phyloP scores from a whole-genome alignment of 2,329 filamentous ascomycete species.

The Arachnopeziza araneosa region DNA sequence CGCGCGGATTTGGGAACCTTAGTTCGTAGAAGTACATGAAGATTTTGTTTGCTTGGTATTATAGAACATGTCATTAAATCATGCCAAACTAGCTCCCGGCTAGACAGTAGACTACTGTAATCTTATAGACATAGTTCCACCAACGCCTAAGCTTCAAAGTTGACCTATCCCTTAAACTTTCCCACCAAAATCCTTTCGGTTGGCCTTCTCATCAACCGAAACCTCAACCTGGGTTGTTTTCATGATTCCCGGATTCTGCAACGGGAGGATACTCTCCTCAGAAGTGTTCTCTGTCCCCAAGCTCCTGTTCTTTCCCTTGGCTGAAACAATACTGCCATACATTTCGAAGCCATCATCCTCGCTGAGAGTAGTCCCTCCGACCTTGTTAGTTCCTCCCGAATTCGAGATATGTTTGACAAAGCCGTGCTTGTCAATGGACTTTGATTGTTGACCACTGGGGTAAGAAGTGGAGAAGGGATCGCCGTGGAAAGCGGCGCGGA shows the following conservation, averaged over 20 bases:
- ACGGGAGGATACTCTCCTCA: constrained; percentile 9
- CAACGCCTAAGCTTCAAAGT: too few relatives aligned
- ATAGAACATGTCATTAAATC: too few relatives aligned
- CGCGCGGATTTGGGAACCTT: too few relatives aligned
- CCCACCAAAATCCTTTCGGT: too few relatives aligned
- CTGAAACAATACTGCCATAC: constrained; percentile 7
- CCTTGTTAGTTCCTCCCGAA: neutral
- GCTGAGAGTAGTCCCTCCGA: neutral
- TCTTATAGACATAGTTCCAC: too few relatives aligned
- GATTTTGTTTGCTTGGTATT: too few relatives aligned
- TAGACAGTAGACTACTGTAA: too few relatives aligned
- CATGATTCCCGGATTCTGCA: neutral
- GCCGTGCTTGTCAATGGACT: constrained; percentile 6
- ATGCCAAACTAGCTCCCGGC: too few relatives aligned
- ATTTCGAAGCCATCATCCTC: constrained; percentile 11
- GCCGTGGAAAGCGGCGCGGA: constrained; percentile 20
- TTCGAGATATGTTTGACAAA: constrained; percentile 7
- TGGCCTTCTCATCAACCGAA: neutral
- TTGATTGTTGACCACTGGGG: neutral
- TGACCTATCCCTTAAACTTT: too few relatives aligned
- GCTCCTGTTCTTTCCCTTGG: neutral
- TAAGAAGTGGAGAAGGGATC: neutral
- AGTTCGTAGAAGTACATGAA: too few relatives aligned
- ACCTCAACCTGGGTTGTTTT: constrained; percentile 5
- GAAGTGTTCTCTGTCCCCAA: neutral